Conservation (phyloP, 495 filamentous ascomycete species). For the Penicillium ochrochloron region DNA sequence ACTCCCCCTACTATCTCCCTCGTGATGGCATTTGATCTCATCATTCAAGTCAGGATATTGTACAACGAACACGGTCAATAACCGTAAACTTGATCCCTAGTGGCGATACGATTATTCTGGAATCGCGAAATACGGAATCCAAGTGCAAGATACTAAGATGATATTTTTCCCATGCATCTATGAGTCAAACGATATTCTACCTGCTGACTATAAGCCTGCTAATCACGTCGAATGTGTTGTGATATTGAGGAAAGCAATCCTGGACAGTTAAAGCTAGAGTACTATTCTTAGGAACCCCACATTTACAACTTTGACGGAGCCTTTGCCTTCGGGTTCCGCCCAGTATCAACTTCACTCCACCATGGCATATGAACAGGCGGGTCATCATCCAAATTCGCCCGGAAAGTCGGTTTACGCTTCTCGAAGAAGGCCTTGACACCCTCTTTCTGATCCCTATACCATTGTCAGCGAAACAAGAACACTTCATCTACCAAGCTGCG, state of each 20-base stretch:
- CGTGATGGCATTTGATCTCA: too few species aligned
- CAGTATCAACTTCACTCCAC: constrained; percentile 42
- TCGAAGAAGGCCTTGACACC: constrained; percentile 52
- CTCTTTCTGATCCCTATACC: constrained; percentile 50
- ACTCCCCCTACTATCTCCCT: too few species aligned
- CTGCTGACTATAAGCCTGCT: background rate
- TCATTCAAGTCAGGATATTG: too few species aligned
- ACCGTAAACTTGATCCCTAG: background rate
- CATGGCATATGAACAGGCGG: constrained; percentile 34
- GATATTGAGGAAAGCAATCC: background rate
- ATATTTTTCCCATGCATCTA: background rate
- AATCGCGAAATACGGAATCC: background rate
- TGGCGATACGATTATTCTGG: background rate
- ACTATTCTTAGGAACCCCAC: background rate
- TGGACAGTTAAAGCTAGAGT: background rate
- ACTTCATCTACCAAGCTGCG: constrained; percentile 15
- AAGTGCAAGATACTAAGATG: background rate
- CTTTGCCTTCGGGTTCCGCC: constrained; percentile 31
- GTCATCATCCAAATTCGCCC: constrained; percentile 43
- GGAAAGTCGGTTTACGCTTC: constrained; percentile 57
- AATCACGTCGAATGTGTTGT: background rate
- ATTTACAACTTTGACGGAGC: constrained; percentile 35
- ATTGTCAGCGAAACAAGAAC: constrained; percentile 9
- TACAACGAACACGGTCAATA: too few species aligned
- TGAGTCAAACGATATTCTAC: too few species aligned